A percentile compares a stretch with the other conserved stretches of the same genome.
Evolutionary conservation across 768 basidiomycete species (phyloP).

Genomic region (Hypholoma fasciculare): DNA sequence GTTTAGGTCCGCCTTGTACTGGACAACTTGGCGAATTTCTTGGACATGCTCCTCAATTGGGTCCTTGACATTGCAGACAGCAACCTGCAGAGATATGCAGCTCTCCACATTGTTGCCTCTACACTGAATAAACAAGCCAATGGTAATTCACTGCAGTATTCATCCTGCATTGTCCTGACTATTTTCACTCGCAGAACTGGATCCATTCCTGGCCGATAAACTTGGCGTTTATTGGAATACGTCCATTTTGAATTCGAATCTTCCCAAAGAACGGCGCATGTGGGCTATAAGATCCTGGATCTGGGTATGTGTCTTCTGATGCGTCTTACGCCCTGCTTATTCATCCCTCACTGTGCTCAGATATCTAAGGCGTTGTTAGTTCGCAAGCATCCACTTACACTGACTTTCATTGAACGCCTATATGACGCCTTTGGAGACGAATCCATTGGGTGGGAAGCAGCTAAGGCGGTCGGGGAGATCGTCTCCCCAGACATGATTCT

Average conservation of each 20-base stretch:
- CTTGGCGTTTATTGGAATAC: slow-evolving; percentile 49
- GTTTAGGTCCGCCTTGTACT: slow-evolving; percentile 53
- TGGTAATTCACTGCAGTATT: slow-evolving; percentile 42
- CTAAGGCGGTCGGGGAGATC: slow-evolving; percentile 70
- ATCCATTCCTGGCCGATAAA: slow-evolving; percentile 41
- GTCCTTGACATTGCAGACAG: slow-evolving; percentile 46
- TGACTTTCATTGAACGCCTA: slow-evolving; percentile 58
- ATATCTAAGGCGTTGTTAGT: slow-evolving; percentile 79
- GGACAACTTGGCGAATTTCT: slow-evolving; percentile 47
- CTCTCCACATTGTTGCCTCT: slow-evolving; percentile 58
- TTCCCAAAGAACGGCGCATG: slow-evolving; percentile 39
- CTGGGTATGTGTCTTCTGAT: slow-evolving; percentile 51
- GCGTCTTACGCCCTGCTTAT: background rate
- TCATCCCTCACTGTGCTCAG: slow-evolving; percentile 35
- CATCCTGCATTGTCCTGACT: background rate
- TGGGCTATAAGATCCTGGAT: slow-evolving; percentile 61
- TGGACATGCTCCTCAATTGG: slow-evolving; percentile 62
- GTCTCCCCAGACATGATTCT: slow-evolving; percentile 61
- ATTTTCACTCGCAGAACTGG: slow-evolving; percentile 37
- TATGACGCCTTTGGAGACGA: slow-evolving; percentile 72
- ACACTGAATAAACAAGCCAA: slow-evolving; percentile 79
- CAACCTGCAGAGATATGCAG: slow-evolving; percentile 53
- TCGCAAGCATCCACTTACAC: slow-evolving; percentile 62
- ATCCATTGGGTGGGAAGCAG: slow-evolving; percentile 68
- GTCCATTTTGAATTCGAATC: slow-evolving; percentile 38